Evolutionary conservation across 192 early-diverging fungal genomes (phyloP).

Genomic region (Linnemannia elongata): DNA sequence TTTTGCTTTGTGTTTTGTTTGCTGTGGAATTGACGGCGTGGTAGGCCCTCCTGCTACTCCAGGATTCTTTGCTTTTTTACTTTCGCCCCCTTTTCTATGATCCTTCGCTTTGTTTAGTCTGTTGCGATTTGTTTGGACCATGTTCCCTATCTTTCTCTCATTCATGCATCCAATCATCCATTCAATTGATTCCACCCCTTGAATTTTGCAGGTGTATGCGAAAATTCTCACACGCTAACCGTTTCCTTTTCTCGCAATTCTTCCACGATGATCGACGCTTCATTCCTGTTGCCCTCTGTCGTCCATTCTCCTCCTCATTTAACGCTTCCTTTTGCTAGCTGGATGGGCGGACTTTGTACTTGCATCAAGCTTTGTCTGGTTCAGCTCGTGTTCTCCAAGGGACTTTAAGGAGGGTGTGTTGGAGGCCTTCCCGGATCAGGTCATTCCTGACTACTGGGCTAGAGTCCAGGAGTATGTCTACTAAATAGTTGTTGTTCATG

Average conservation of each 20-base stretch:
- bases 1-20: too few species aligned
- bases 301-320: too few species aligned
- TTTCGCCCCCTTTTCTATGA: too few species aligned
- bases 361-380: slow-evolving; percentile 48
- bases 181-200: background rate
- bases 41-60: too few species aligned
- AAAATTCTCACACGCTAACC: background rate
- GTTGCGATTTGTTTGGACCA: background rate
- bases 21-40: too few species aligned
- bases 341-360: slow-evolving; percentile 60
- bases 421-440: slow-evolving; percentile 40
- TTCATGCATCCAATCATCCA: background rate
- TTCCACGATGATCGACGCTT: background rate
- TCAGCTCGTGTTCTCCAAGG: slow-evolving; percentile 45
- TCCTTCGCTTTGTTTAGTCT: too few species aligned
- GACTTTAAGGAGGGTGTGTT: slow-evolving; percentile 54
- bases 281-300: background rate
- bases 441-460: slow-evolving; percentile 55
- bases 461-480: slow-evolving; percentile 50
- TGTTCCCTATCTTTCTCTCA: background rate
- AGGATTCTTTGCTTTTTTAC: too few species aligned
- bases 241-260: background rate
- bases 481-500: background rate
- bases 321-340: slow-evolving; percentile 28
- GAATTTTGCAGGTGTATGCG: background rate